Evolutionary conservation across 257 asterid species (phyloP).

Genomic region (Anisodus acutangulus): DNA sequence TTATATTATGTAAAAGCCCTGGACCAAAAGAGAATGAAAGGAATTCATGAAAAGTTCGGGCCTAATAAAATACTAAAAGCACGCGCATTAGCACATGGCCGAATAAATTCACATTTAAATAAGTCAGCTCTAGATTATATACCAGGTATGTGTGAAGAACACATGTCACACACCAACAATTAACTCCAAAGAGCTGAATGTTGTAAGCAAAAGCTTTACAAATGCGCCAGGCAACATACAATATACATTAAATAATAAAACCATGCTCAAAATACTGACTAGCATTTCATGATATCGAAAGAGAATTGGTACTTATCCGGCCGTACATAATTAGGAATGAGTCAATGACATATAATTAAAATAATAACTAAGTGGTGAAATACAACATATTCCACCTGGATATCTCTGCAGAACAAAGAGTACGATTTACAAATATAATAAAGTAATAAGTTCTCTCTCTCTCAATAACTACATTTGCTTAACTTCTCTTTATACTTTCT

Average conservation of each 20-base stretch:
- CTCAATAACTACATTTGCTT: neutral
- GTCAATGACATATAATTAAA: neutral
- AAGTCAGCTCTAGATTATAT: neutral
- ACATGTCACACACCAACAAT: slow-evolving; percentile 26
- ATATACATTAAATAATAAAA: neutral
- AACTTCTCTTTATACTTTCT: too few relatives aligned
- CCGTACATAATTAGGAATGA: neutral
- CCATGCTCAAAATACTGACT: neutral
- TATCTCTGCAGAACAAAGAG: neutral
- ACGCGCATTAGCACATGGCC: neutral
- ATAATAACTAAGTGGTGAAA: neutral
- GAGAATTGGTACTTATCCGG: neutral
- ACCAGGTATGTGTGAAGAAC: neutral
- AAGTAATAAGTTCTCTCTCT: neutral
- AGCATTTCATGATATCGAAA: slow-evolving; percentile 12
- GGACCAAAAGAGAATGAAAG: neutral
- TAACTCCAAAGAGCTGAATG: slow-evolving; percentile 19
- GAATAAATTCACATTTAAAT: slow-evolving; percentile 18
- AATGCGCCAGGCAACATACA: neutral
- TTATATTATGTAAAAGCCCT: neutral
- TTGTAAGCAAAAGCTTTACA: neutral
- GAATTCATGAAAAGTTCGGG: neutral
- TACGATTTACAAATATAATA: neutral
- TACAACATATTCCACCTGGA: neutral
- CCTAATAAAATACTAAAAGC: neutral